A percentile compares a stretch with the other conserved stretches of the same genome.
phyloP scores from a whole-genome alignment of 345 rosid genomes.

The Rhodamnia rubescens region DNA sequence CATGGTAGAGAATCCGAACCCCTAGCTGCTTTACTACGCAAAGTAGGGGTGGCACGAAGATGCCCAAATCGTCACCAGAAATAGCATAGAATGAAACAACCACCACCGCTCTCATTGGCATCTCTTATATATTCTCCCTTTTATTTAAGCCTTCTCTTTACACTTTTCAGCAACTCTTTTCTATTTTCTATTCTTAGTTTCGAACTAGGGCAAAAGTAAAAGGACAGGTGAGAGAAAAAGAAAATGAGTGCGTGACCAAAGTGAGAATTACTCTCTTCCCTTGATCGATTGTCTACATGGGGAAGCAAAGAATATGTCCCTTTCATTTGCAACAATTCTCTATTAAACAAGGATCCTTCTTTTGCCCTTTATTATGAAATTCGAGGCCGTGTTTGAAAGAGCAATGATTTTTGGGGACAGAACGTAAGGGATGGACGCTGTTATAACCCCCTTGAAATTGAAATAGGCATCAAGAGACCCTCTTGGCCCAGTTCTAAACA shows the following conservation, averaged over 20 bases:
- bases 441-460: background rate
- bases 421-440: background rate
- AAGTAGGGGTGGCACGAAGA: conserved; percentile 9
- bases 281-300: background rate
- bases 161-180: background rate
- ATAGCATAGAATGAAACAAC: background rate
- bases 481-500: background rate
- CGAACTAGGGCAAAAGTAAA: background rate
- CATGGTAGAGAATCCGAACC: conserved; percentile 19
- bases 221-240: background rate
- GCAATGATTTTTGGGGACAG: background rate
- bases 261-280: background rate
- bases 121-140: background rate
- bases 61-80: background rate
- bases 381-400: background rate
- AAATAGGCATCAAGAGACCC: background rate
- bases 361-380: background rate
- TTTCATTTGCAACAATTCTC: background rate
- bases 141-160: background rate
- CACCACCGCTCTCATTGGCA: background rate
- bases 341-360: background rate
- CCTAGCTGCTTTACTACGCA: conserved; percentile 33
- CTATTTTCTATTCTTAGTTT: no score
- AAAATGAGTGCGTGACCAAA: background rate
- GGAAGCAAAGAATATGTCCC: background rate